phyloP scores from a whole-genome alignment of 495 filamentous ascomycete genomes.

The Filosporella fistucella region DNA sequence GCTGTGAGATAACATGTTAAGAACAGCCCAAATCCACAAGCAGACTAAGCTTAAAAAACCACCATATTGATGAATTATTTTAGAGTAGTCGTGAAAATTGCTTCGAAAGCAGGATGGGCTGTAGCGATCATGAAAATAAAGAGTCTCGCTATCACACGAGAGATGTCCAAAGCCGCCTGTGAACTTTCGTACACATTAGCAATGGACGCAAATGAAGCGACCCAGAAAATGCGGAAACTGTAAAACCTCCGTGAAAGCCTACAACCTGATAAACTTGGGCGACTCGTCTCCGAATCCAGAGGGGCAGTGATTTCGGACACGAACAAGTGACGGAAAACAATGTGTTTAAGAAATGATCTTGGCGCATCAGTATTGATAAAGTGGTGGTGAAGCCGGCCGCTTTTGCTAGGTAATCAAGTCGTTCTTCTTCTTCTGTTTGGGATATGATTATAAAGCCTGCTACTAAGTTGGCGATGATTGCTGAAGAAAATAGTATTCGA shows the following conservation, averaged over 20 bases:
- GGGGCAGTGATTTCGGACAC: conserved; percentile 52
- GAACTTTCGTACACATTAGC: not conserved
- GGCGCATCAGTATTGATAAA: conserved; percentile 47
- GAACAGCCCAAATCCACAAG: conserved; percentile 45
- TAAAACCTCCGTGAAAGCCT: conserved; percentile 69
- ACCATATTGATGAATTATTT: conserved; percentile 60
- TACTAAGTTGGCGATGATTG: conserved; percentile 3
- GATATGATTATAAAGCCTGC: not conserved
- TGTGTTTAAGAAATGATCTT: conserved; percentile 69
- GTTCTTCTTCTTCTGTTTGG: not conserved
- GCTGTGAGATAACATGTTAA: conserved; percentile 15
- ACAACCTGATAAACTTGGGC: conserved; percentile 76
- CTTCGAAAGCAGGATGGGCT: conserved; percentile 48
- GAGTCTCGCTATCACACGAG: not conserved
- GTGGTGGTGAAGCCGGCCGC: conserved; percentile 6
- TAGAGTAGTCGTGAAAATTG: conserved; percentile 58
- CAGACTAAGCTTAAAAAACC: conserved; percentile 56
- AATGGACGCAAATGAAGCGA: conserved; percentile 44
- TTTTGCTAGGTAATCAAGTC: not conserved
- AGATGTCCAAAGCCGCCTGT: not conserved
- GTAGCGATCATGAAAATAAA: conserved; percentile 36
- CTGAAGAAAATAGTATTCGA: conserved; percentile 1
- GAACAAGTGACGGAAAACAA: conserved; percentile 56
- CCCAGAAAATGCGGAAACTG: conserved; percentile 63
- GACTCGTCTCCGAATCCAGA: conserved; percentile 52